Evolutionary conservation across 805 yeast species (phyloP).

Genomic region (Wickerhamomyces subpelliculosus): DNA sequence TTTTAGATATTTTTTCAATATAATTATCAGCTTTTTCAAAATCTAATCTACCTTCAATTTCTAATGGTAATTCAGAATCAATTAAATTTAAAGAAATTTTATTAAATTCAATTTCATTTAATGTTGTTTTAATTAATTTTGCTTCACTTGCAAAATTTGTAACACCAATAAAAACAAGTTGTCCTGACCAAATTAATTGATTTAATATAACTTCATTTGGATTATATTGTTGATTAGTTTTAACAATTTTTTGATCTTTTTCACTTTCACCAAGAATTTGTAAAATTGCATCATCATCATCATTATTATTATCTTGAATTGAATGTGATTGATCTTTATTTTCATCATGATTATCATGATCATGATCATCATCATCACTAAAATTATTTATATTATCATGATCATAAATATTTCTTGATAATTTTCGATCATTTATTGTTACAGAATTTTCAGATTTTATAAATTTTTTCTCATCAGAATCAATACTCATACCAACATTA

Average conservation of each 20-base stretch:
- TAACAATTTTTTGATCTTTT: constrained; percentile 8
- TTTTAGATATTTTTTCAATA: constrained; percentile 35
- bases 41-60: constrained; percentile 60
- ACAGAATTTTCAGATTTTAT: constrained; percentile 10
- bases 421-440: constrained; percentile 9
- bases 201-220: too few relatives aligned
- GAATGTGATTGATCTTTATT: constrained; percentile 2
- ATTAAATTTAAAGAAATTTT: constrained; percentile 15
- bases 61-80: constrained; percentile 25
- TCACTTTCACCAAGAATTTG: constrained; percentile 22
- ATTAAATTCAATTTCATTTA: constrained; percentile 18
- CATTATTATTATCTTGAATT: too few relatives aligned
- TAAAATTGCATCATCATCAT: constrained; percentile 29
- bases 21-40: constrained; percentile 48
- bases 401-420: constrained; percentile 7
- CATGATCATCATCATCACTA: constrained; percentile 14
- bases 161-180: constrained; percentile 41
- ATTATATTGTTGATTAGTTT: constrained; percentile 9
- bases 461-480: constrained; percentile 16
- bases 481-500: constrained; percentile 22
- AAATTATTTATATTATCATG: constrained; percentile 3
- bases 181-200: constrained; percentile 40
- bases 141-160: constrained; percentile 31
- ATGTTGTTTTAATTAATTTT: constrained; percentile 22
- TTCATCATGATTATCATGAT: constrained; percentile 20